Percentiles rank a stretch among this genome's conserved stretches.
phyloP scores from a whole-genome alignment of 257 asterid genomes.

The Solanum piurae region DNA sequence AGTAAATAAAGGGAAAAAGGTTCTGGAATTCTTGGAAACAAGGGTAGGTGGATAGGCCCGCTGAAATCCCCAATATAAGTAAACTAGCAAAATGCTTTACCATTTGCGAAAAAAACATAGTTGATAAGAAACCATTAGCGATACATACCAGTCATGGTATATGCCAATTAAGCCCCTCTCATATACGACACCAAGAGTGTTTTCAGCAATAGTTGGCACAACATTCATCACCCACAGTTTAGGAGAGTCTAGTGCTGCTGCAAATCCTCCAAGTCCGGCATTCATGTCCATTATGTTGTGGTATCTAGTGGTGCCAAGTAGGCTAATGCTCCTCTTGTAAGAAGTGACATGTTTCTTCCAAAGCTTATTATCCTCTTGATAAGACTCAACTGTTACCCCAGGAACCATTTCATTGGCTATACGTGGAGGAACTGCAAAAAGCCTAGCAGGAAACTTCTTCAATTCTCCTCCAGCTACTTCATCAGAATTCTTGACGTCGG shows the following conservation, averaged over 20 bases:
- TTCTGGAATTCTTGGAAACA: not conserved
- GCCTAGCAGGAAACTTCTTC: conserved; percentile 72
- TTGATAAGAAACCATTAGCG: not conserved
- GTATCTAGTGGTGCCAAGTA: conserved; percentile 64
- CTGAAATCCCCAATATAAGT: not conserved
- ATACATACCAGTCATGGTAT: conserved; percentile 80
- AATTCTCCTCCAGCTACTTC: conserved; percentile 60
- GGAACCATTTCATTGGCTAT: conserved; percentile 51
- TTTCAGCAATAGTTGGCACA: conserved; percentile 64
- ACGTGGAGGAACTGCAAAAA: conserved; percentile 68
- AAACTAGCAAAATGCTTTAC: not conserved
- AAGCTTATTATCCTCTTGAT: conserved; percentile 49
- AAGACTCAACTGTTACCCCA: conserved; percentile 52
- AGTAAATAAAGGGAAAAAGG: not conserved
- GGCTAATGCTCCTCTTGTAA: conserved; percentile 44
- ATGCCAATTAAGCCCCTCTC: conserved; percentile 92
- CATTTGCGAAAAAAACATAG: not conserved
- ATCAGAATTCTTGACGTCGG: conserved; percentile 35
- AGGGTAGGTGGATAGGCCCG: not conserved
- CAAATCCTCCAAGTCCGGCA: conserved; percentile 87
- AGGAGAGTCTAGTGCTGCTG: conserved; percentile 74
- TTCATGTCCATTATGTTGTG: conserved; percentile 94
- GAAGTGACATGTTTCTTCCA: conserved; percentile 63
- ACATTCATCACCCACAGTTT: conserved; percentile 91
- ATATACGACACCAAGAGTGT: conserved; percentile 57